Percentiles rank a stretch among this genome's conserved stretches.
phyloP scores from a whole-genome alignment of 2,329 filamentous ascomycete species.

The Xylariaceae sp. region DNA sequence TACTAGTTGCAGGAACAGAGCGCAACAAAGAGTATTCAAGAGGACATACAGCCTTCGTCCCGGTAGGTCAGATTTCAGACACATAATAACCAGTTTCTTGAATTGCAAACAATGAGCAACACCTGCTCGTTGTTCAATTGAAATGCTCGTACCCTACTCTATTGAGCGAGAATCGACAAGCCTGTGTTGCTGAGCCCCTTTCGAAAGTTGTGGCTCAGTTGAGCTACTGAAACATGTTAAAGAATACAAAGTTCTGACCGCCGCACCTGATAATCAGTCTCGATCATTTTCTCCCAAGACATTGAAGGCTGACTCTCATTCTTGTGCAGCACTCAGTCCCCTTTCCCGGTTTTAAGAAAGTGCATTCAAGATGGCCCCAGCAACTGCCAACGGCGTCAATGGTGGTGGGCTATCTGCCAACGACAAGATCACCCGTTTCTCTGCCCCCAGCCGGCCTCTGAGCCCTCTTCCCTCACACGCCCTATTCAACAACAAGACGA shows the following conservation, averaged over 20 bases:
- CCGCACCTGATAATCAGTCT: not conserved
- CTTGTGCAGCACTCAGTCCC: constrained; percentile 5
- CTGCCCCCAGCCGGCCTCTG: constrained; percentile 87
- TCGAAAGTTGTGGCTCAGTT: not conserved
- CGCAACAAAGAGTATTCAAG: constrained; percentile 10
- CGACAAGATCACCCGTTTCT: constrained; percentile 98
- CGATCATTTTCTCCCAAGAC: not conserved
- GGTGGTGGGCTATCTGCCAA: constrained; percentile 74
- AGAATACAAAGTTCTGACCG: not conserved
- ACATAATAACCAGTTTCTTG: not conserved
- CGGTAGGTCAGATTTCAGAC: constrained; percentile 22
- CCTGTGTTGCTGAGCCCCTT: not conserved
- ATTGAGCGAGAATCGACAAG: not conserved
- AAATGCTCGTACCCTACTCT: not conserved
- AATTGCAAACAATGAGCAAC: not conserved
- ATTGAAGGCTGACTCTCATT: constrained; percentile 13
- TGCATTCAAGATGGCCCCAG: constrained; percentile 60
- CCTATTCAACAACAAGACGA: constrained; percentile 98
- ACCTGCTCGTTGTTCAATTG: not conserved
- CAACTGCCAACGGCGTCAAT: constrained; percentile 56
- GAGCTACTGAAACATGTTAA: not conserved
- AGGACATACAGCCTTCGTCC: constrained; percentile 15
- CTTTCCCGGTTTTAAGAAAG: constrained; percentile 8
- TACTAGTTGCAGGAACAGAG: constrained; percentile 15
- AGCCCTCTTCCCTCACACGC: constrained; percentile 88